phyloP scores from a whole-genome alignment of 129 eudicot species.

The Flaveria trinervia region DNA sequence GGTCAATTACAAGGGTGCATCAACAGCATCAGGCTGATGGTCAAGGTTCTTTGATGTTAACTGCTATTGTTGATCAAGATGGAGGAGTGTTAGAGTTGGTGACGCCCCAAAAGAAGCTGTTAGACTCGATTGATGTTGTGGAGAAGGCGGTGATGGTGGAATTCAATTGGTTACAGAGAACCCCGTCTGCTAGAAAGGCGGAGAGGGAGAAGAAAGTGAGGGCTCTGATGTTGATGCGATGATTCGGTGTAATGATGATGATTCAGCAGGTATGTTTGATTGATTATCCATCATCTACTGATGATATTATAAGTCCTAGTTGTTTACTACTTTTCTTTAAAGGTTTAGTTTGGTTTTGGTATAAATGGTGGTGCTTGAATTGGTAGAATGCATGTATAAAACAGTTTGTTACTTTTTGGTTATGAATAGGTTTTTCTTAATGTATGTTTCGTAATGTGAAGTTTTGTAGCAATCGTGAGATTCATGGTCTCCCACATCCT shows the following conservation, averaged over 20 bases:
- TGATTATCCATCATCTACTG: constrained; percentile 26
- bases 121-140: constrained; percentile 69
- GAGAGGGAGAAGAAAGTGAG: constrained; percentile 74
- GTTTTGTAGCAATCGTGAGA: too few relatives aligned
- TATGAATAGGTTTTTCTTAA: too few relatives aligned
- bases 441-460: too few relatives aligned
- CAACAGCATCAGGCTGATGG: too few relatives aligned
- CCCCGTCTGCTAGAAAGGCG: constrained; percentile 72
- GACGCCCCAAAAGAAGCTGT: constrained; percentile 68
- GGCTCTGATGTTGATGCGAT: constrained; percentile 78
- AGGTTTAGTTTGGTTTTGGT: neutral
- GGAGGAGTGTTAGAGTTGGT: constrained; percentile 44
- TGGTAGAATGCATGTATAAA: too few relatives aligned
- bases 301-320: constrained; percentile 29
- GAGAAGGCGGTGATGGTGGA: constrained; percentile 52
- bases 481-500: too few relatives aligned
- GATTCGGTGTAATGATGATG: neutral
- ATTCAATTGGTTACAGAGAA: constrained; percentile 42
- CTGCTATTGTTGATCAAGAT: constrained; percentile 33
- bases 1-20: too few relatives aligned
- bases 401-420: too few relatives aligned
- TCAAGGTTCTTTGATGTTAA: constrained; percentile 11
- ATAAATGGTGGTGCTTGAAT: too few relatives aligned
- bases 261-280: too few relatives aligned
- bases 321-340: neutral